A percentile compares a stretch with the other conserved stretches of the same genome.
Conservation (phyloP, 2,329 filamentous ascomycete genomes). For the Ophiognomonia clavigignenti-juglandacearum region DNA sequence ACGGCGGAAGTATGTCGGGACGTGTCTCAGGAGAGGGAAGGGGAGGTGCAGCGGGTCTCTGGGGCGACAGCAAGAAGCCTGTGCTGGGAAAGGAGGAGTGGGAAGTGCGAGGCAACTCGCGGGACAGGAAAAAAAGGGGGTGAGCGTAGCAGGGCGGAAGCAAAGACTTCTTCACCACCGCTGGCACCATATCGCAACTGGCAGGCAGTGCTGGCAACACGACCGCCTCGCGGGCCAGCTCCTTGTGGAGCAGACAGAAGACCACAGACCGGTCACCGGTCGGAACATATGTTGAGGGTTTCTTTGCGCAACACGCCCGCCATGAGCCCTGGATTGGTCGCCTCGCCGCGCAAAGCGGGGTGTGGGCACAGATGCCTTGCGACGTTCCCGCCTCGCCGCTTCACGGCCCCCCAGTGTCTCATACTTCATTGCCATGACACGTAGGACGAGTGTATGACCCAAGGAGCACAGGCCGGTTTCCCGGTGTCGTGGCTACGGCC, state of each 20-base stretch:
- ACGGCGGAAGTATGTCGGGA: neutral
- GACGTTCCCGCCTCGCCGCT: neutral
- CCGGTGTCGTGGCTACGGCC: conserved; percentile 8
- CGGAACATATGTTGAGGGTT: neutral
- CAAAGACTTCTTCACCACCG: no score
- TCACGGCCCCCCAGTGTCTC: no score
- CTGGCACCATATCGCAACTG: neutral
- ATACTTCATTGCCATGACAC: neutral
- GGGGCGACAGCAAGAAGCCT: no score
- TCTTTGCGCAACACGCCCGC: neutral
- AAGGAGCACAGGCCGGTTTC: neutral
- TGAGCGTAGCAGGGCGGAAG: no score
- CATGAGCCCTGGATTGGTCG: neutral
- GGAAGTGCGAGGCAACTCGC: no score
- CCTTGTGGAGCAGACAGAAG: neutral
- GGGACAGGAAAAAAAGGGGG: neutral
- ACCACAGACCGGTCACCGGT: neutral
- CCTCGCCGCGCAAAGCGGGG: no score
- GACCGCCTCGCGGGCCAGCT: neutral
- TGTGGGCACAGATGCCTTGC: no score
- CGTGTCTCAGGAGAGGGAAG: neutral
- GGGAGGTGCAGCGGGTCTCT: no score
- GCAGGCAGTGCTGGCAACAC: neutral
- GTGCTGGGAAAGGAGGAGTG: no score
- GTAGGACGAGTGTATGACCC: neutral